These are phyloP conservation scores for Sphaerulina vaccinii DNA, from an alignment of 2,329 filamentous ascomycete genomes.

Conservation along the genomic window DNA sequence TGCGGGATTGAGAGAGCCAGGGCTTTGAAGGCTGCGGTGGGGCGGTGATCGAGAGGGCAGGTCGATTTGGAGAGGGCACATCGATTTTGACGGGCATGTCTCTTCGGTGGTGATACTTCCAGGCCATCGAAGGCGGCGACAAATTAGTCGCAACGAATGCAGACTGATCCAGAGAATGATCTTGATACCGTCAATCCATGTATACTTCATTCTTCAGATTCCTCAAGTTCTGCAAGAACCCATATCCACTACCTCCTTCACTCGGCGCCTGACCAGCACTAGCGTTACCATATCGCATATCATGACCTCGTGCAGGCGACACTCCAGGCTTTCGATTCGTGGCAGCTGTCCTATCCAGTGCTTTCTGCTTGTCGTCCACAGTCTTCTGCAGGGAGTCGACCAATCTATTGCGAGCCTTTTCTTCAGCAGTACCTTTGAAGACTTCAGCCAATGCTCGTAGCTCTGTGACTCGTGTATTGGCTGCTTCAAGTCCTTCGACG, in stretches of 20 bases:
- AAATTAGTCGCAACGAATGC: not conserved
- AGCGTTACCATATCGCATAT: slow-evolving; percentile 34
- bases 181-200: slow-evolving; percentile 19
- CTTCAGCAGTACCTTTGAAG: slow-evolving; percentile 95
- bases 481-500: slow-evolving; percentile 69
- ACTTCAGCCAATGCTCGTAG: slow-evolving; percentile 74
- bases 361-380: slow-evolving; percentile 69
- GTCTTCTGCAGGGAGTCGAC: slow-evolving; percentile 77
- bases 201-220: slow-evolving; percentile 42
- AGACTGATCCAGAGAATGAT: not conserved
- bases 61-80: no score
- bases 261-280: slow-evolving; percentile 15
- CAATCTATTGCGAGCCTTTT: slow-evolving; percentile 77
- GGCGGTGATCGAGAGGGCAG: no score
- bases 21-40: no score
- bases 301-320: slow-evolving; percentile 26
- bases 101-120: no score
- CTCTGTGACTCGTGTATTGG: slow-evolving; percentile 70
- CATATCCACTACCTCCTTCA: slow-evolving; percentile 44
- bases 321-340: slow-evolving; percentile 18
- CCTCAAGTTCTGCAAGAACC: slow-evolving; percentile 54
- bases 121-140: no score
- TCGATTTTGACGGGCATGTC: no score
- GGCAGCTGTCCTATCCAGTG: slow-evolving; percentile 39
- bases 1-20: no score